Evolutionary conservation across 495 filamentous ascomycete species (phyloP), one percentile per base, ranked within the genome.

Genomic region (Daldinia caldariorum): DNA sequence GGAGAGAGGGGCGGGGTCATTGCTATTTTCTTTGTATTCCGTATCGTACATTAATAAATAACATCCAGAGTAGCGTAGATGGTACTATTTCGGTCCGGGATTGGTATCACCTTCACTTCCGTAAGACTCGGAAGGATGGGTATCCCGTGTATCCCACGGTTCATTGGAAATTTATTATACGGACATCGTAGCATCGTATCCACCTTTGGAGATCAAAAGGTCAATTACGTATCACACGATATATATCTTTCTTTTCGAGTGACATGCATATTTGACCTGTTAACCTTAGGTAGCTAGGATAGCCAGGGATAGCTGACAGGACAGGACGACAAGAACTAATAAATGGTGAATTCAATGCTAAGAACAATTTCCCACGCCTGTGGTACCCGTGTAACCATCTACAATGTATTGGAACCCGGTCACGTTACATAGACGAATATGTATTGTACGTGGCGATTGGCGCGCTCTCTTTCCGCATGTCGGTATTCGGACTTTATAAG

Each of bases 401-500:
- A 32, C 49, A 53, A 53, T 53, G 29, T 47, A 47, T 47, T 47
- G 18, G 43, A 69, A 43, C 54, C 62, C 43, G 8, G 58, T 51
- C 38, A 62, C 38, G 58, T 55, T 59, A 69, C 56, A 54, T 53
- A 58, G 37, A 63, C 35, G 34, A 43, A 37, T 55, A 64, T 35
- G 38, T 59, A 45, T 16, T 35, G 38, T 59, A 45, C n/a, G 37
- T 45, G 32, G 56, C 37, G 32, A 43, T 59, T 43, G n/a, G 59
- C 64, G 55, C 59, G 55, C 69, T 60, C 69, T 56, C 38, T 26
- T 47, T 63, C 69, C 55, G 69, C 64, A 59, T 63, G 62, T 72
- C 69, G 69, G 69, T 68, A 72, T 67, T 72, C 69, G 69, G 69
- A 61, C 54, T 61, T 67, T 67, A 71, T 54, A 38, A 50, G 54